Conservation (phyloP, 2,329 filamentous ascomycete species). For the Tolypocladium ophioglossoides region DNA sequence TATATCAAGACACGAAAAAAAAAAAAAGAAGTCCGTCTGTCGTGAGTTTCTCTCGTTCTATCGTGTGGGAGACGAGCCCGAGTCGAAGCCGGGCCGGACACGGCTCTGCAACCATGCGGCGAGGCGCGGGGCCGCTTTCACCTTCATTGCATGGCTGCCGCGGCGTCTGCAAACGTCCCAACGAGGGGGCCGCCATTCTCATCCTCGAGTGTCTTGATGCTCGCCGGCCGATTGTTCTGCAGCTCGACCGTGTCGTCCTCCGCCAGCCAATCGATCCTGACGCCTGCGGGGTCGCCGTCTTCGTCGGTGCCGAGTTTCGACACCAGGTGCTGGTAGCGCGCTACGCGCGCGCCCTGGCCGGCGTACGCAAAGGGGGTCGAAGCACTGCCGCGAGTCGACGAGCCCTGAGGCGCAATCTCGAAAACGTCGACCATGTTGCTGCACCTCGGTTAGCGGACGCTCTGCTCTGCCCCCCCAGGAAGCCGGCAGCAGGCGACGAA, state of each 20-base stretch:
- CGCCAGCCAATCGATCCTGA: constrained; percentile 44
- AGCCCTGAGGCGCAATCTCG: constrained; percentile 47
- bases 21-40: neutral
- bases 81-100: neutral
- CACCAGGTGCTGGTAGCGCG: constrained; percentile 51
- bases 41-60: neutral
- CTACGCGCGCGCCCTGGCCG: constrained; percentile 43
- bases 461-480: neutral
- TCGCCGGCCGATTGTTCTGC: constrained; percentile 25
- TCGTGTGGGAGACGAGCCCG: neutral
- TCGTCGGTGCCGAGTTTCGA: constrained; percentile 44
- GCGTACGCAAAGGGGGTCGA: constrained; percentile 35
- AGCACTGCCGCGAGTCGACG: constrained; percentile 22
- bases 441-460: neutral
- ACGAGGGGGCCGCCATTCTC: constrained; percentile 35
- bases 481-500: constrained; percentile 22
- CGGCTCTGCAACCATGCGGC: neutral
- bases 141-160: constrained; percentile 34
- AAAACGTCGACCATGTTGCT: constrained; percentile 61
- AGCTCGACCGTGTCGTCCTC: constrained; percentile 39
- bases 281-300: constrained; percentile 25
- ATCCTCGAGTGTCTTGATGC: constrained; percentile 21
- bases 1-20: neutral
- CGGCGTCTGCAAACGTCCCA: constrained; percentile 51
- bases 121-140: neutral